phyloP scores from a whole-genome alignment of 495 filamentous ascomycete species.

The Tuber borchii region DNA sequence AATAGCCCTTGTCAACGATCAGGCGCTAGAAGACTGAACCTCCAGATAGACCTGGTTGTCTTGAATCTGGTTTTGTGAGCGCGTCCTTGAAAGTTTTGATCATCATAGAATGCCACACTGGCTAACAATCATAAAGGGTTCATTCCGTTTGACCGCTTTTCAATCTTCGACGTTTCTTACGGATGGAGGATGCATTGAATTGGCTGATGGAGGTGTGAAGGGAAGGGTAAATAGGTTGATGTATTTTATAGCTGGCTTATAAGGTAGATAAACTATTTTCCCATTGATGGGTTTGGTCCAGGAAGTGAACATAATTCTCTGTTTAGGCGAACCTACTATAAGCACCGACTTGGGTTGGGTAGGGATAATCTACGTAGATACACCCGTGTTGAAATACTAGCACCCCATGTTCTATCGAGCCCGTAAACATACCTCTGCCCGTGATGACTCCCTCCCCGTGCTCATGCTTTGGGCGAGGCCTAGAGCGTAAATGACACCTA shows the following conservation, averaged over 20 bases:
- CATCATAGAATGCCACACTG: neutral
- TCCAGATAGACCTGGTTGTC: neutral
- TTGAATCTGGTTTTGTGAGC: neutral
- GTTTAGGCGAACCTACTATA: neutral
- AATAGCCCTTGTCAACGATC: neutral
- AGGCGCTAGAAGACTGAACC: neutral
- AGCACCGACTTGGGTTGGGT: neutral
- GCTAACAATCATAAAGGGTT: neutral
- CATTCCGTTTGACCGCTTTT: neutral
- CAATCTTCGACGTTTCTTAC: conserved; percentile 7
- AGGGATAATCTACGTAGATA: neutral
- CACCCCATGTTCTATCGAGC: neutral
- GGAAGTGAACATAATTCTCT: neutral
- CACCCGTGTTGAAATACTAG: neutral
- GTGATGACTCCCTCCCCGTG: neutral
- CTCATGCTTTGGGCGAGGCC: neutral
- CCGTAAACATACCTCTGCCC: neutral
- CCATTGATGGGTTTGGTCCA: neutral
- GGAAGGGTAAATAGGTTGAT: conserved; percentile 3
- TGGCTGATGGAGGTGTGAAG: neutral
- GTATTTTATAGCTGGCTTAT: conserved; percentile 2
- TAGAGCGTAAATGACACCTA: too few relatives aligned
- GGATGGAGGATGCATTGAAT: neutral
- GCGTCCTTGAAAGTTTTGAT: neutral
- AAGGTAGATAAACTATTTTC: conserved; percentile 2